Percentiles rank a stretch among this genome's conserved stretches.
Conservation (phyloP, 2,329 filamentous ascomycete genomes). For the Lecanicillium sp. region DNA sequence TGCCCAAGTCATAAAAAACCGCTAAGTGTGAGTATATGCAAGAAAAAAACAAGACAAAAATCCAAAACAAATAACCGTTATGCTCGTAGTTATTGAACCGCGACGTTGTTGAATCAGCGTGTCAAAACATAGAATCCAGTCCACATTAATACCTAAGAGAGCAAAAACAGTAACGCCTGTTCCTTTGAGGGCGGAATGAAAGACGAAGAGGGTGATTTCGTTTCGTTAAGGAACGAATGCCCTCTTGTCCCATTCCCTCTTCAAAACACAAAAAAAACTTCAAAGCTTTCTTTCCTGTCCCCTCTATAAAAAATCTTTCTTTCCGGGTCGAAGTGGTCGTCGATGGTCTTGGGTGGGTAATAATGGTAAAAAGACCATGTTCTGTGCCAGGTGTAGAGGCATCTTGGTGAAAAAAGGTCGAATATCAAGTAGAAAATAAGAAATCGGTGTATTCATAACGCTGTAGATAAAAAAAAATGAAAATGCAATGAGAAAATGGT, state of each 20-base stretch:
- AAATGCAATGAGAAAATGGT: neutral
- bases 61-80: slow-evolving; percentile 1
- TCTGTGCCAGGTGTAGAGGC: too few relatives aligned
- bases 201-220: too few relatives aligned
- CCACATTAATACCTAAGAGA: slow-evolving; percentile 10
- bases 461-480: too few relatives aligned
- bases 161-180: slow-evolving; percentile 7
- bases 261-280: slow-evolving; percentile 3
- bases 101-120: slow-evolving; percentile 8
- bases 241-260: slow-evolving; percentile 2
- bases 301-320: slow-evolving; percentile 6
- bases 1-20: too few relatives aligned
- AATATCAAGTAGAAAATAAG: too few relatives aligned
- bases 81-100: slow-evolving; percentile 9
- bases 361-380: too few relatives aligned
- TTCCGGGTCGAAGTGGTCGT: neutral
- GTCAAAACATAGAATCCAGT: slow-evolving; percentile 8
- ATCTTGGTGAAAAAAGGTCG: too few relatives aligned
- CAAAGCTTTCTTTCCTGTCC: slow-evolving; percentile 4
- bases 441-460: too few relatives aligned
- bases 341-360: too few relatives aligned
- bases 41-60: too few relatives aligned
- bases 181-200: slow-evolving; percentile 6
- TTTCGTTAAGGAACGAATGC: too few relatives aligned
- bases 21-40: too few relatives aligned